A percentile compares a stretch with the other conserved stretches of the same genome.
Conservation (phyloP, 2,329 filamentous ascomycete species). For the Pyrenophora teres region DNA sequence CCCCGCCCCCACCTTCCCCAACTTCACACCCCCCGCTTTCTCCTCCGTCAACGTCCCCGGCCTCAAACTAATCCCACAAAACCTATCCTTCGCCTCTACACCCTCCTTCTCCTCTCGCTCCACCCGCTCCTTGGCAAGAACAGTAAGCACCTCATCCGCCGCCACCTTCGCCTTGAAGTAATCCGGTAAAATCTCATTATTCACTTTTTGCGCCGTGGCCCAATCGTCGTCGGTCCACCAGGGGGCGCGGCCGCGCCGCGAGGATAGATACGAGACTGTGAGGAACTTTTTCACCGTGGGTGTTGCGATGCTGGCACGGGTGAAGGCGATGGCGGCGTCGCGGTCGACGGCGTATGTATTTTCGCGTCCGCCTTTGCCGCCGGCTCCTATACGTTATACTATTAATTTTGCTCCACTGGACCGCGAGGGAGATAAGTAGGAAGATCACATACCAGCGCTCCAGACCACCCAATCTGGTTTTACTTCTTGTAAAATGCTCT, state of each 20-base stretch:
- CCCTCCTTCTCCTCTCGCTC: constrained; percentile 36
- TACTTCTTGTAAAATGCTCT: constrained; percentile 64
- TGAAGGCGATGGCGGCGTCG: constrained; percentile 60
- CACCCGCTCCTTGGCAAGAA: constrained; percentile 43
- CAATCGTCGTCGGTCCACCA: constrained; percentile 59
- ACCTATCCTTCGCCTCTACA: constrained; percentile 37
- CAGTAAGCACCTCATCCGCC: constrained; percentile 60
- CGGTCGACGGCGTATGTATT: constrained; percentile 60
- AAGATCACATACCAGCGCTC: constrained; percentile 61
- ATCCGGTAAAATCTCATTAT: constrained; percentile 55
- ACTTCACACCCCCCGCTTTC: constrained; percentile 53
- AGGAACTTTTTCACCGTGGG: constrained; percentile 59
- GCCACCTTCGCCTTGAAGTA: constrained; percentile 61
- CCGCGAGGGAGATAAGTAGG: too few relatives aligned
- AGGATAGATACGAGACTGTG: constrained; percentile 59
- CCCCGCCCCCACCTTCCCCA: constrained; percentile 53
- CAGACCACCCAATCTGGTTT: constrained; percentile 70
- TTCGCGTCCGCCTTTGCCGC: constrained; percentile 58
- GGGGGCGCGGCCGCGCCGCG: constrained; percentile 52
- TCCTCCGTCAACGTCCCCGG: constrained; percentile 57
- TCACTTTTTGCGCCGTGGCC: constrained; percentile 52
- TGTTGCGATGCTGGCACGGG: constrained; percentile 53
- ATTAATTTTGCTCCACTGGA: too few relatives aligned
- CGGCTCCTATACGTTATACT: constrained; percentile 52
- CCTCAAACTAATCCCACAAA: constrained; percentile 58